Evolutionary conservation across 495 filamentous ascomycete species (phyloP).

Genomic region (Opeltia flavorubescens): DNA sequence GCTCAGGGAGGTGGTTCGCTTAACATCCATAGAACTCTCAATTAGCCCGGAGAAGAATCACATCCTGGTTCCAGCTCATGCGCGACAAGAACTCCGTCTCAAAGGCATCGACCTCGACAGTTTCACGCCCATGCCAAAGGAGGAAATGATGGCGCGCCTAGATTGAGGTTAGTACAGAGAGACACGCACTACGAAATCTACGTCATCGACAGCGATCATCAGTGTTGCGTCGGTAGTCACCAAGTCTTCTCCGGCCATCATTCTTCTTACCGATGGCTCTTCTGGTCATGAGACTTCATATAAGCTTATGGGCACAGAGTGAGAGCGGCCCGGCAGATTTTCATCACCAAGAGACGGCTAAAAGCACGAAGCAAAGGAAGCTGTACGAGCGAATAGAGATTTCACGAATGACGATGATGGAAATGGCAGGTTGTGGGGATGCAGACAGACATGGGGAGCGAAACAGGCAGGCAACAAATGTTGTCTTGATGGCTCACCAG

Average conservation of each 20-base stretch:
- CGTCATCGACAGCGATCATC: slow-evolving; percentile 17
- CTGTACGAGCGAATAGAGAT: background rate
- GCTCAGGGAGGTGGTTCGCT: slow-evolving; percentile 7
- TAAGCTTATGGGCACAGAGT: too few species aligned
- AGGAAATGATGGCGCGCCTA: slow-evolving; percentile 94
- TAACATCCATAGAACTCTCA: slow-evolving; percentile 60
- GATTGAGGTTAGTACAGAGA: slow-evolving; percentile 49
- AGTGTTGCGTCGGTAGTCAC: slow-evolving; percentile 17
- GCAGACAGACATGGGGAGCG: background rate
- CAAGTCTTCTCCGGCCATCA: slow-evolving; percentile 12
- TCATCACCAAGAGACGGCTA: slow-evolving; percentile 2
- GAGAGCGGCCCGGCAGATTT: too few species aligned
- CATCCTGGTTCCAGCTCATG: slow-evolving; percentile 73
- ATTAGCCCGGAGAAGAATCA: slow-evolving; percentile 79
- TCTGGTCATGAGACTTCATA: background rate
- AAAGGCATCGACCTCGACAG: slow-evolving; percentile 87
- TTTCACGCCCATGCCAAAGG: slow-evolving; percentile 75
- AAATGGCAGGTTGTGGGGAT: background rate
- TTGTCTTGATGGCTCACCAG: background rate
- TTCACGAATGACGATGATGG: slow-evolving; percentile 1
- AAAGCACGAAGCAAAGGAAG: slow-evolving; percentile 5
- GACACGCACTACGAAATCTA: slow-evolving; percentile 28
- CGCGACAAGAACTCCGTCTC: slow-evolving; percentile 54
- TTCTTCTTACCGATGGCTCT: background rate
- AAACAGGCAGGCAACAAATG: background rate